Evolutionary conservation across 768 basidiomycete species (phyloP).

Genomic region (Mycena floridula): DNA sequence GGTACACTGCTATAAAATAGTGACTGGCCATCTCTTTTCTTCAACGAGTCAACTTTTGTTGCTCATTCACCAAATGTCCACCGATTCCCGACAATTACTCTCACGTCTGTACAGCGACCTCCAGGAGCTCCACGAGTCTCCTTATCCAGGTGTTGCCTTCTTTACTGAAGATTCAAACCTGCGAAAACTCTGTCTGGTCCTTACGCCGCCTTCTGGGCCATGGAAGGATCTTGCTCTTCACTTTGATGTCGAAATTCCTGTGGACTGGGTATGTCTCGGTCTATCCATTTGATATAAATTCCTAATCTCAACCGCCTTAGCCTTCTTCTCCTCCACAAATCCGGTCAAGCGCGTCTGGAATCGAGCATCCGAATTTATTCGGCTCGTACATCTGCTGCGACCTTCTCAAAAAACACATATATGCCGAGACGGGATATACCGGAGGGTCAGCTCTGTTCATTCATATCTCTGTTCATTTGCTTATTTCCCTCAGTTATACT

Average conservation of each 20-base stretch:
- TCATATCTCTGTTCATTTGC: not conserved
- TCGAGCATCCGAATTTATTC: constrained; percentile 36
- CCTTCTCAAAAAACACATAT: constrained; percentile 23
- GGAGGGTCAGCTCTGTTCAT: constrained; percentile 23
- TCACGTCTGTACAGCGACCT: constrained; percentile 33
- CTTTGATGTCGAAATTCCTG: constrained; percentile 32
- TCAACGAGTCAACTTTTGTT: not conserved
- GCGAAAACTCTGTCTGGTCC: constrained; percentile 34
- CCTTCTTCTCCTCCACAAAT: constrained; percentile 30
- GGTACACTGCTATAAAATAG: not conserved
- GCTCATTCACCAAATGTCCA: constrained; percentile 1
- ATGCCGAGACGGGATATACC: constrained; percentile 24
- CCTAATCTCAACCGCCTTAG: constrained; percentile 12
- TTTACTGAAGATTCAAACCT: constrained; percentile 36
- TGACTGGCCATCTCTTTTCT: not conserved
- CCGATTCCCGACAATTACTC: constrained; percentile 17
- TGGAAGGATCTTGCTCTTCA: constrained; percentile 37
- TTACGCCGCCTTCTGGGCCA: constrained; percentile 39
- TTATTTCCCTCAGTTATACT: constrained; percentile 24
- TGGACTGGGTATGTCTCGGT: constrained; percentile 27
- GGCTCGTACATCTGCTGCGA: constrained; percentile 37
- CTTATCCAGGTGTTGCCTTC: constrained; percentile 38
- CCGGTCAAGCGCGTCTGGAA: constrained; percentile 25
- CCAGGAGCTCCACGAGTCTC: constrained; percentile 31
- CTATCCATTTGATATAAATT: not conserved